A percentile compares a stretch with the other conserved stretches of the same genome.
These are phyloP conservation scores for Eucalyptus regnans DNA, from an alignment of 345 rosid genomes.

Conservation along the genomic window DNA sequence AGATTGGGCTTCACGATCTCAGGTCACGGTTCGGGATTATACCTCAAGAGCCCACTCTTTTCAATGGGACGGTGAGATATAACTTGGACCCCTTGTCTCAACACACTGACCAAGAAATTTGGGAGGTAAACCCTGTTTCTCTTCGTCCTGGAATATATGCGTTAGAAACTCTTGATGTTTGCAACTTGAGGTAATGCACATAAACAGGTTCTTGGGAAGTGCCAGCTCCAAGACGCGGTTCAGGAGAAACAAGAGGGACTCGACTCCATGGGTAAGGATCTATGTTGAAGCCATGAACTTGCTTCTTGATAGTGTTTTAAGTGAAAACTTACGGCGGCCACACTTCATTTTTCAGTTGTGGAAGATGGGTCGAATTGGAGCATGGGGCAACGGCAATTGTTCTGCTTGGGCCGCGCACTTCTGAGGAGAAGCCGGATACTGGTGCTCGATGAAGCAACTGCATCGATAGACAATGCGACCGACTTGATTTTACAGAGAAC, in stretches of 20 bases:
- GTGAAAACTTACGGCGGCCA: background rate
- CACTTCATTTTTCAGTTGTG: conserved; percentile 29
- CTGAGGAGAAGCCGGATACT: conserved; percentile 72
- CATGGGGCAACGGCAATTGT: conserved; percentile 90
- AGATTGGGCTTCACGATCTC: conserved; percentile 76
- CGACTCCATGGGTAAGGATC: conserved; percentile 55
- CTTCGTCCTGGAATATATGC: background rate
- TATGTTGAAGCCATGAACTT: background rate
- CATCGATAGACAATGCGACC: conserved; percentile 88
- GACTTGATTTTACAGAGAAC: conserved; percentile 80
- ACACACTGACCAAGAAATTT: conserved; percentile 71
- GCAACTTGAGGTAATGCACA: background rate
- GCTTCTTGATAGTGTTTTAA: background rate
- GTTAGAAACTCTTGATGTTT: background rate
- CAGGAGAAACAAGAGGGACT: conserved; percentile 67
- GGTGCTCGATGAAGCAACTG: conserved; percentile 95
- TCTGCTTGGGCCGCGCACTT: conserved; percentile 89
- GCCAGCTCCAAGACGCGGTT: conserved; percentile 73
- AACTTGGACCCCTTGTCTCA: conserved; percentile 78
- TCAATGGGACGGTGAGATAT: conserved; percentile 86
- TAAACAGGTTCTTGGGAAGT: conserved; percentile 66
- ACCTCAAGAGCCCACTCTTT: conserved; percentile 93
- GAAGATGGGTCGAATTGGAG: conserved; percentile 97
- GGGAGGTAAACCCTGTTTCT: conserved; percentile 53
- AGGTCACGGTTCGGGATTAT: conserved; percentile 82